Percentiles rank a stretch among this genome's conserved stretches.
Conservation (phyloP, 2,329 filamentous ascomycete genomes). For the Pyrenophora tritici-repentis region DNA sequence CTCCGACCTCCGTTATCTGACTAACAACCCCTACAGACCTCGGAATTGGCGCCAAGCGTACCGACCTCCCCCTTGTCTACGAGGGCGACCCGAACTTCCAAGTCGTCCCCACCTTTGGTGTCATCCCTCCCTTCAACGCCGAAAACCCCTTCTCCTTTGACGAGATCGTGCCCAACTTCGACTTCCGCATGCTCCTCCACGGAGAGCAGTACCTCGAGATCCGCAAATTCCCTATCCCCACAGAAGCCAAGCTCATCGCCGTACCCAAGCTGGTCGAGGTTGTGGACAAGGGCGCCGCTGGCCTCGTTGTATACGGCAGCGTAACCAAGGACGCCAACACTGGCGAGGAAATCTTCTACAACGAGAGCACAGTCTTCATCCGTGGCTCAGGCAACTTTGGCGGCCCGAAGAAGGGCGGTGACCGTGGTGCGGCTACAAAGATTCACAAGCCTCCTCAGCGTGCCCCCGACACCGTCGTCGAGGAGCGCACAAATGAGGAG, state of each 20-base stretch:
- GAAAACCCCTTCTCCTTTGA: conserved; percentile 77
- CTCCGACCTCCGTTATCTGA: neutral
- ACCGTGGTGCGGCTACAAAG: conserved; percentile 80
- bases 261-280: conserved; percentile 87
- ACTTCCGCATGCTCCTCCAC: conserved; percentile 97
- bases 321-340: conserved; percentile 84
- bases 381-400: conserved; percentile 90
- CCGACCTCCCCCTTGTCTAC: conserved; percentile 84
- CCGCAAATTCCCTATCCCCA: conserved; percentile 88
- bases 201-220: conserved; percentile 98
- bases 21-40: conserved; percentile 60
- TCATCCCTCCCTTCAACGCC: conserved; percentile 91
- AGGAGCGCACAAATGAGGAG: conserved; percentile 84
- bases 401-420: conserved; percentile 74
- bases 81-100: conserved; percentile 94
- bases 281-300: conserved; percentile 91
- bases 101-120: conserved; percentile 90
- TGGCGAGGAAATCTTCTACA: conserved; percentile 93
- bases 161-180: conserved; percentile 92
- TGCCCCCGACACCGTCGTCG: conserved; percentile 77
- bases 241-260: conserved; percentile 74
- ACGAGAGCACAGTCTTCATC: conserved; percentile 91
- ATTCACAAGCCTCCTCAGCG: conserved; percentile 78
- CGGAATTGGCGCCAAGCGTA: conserved; percentile 88
- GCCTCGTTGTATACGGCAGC: conserved; percentile 77